Evolutionary conservation across 169 alveolate genomes (phyloP).

Genomic region (Pseudocohnilembus persalinus): DNA sequence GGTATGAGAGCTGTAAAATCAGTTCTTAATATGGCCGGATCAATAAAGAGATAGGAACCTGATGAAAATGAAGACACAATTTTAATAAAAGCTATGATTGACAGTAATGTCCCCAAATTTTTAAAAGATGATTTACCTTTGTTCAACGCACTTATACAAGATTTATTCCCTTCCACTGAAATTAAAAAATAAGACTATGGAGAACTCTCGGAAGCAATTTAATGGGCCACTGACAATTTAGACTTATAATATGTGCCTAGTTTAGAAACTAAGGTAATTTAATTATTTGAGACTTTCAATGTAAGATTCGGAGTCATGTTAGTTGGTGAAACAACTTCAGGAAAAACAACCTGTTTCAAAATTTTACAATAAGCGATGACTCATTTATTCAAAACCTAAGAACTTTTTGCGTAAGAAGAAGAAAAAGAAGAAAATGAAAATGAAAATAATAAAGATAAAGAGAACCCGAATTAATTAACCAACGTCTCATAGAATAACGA

Average conservation of each 20-base stretch:
- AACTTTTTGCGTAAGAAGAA: too few relatives aligned
- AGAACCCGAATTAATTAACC: too few relatives aligned
- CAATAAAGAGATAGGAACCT: constrained; percentile 65
- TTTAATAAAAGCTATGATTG: constrained; percentile 79
- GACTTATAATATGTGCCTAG: constrained; percentile 47
- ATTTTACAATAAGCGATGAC: constrained; percentile 71
- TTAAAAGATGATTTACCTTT: constrained; percentile 70
- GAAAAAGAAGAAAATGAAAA: too few relatives aligned
- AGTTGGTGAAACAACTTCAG: constrained; percentile 84
- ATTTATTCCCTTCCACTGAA: constrained; percentile 71
- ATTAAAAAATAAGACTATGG: constrained; percentile 76
- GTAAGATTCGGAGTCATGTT: constrained; percentile 85
- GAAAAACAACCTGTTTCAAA: constrained; percentile 68
- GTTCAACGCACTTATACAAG: constrained; percentile 68
- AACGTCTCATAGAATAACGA: constrained; percentile 5
- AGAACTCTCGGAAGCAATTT: constrained; percentile 63
- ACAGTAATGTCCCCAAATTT: constrained; percentile 75
- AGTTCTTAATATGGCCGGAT: constrained; percentile 75
- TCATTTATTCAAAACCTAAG: constrained; percentile 58
- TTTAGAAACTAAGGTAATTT: constrained; percentile 62
- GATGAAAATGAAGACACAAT: constrained; percentile 62
- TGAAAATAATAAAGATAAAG: too few relatives aligned
- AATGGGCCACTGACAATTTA: constrained; percentile 29
- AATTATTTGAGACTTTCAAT: constrained; percentile 82
- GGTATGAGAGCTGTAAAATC: constrained; percentile 84